Conservation (phyloP, 129 eudicot genomes). For the Oenanthe sinensis region DNA sequence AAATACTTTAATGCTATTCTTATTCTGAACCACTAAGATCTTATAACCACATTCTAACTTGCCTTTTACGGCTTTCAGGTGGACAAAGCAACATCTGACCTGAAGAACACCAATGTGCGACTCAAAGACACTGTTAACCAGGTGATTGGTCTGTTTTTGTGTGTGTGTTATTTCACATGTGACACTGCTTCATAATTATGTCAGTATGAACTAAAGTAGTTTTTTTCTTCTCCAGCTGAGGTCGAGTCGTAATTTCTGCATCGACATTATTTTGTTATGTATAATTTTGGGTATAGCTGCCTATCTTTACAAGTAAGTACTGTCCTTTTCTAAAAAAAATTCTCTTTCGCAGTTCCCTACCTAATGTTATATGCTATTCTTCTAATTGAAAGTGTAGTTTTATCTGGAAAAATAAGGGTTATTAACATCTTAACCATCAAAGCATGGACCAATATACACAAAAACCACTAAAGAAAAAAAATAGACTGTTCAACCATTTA, state of each 20-base stretch:
- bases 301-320: constrained; percentile 70
- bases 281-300: constrained; percentile 77
- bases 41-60: background rate
- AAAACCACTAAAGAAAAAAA: no score
- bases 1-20: background rate
- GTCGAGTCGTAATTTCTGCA: constrained; percentile 78
- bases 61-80: constrained; percentile 45
- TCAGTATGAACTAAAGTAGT: background rate
- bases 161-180: background rate
- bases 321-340: background rate
- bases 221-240: constrained; percentile 46
- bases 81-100: constrained; percentile 89
- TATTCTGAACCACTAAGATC: background rate
- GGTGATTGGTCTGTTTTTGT: constrained; percentile 36
- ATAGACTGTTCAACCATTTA: no score
- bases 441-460: no score
- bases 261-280: constrained; percentile 66
- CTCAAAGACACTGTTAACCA: constrained; percentile 86
- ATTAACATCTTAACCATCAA: no score
- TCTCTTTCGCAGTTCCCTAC: background rate
- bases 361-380: background rate
- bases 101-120: constrained; percentile 85
- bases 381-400: background rate
- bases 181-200: background rate
- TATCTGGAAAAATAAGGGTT: background rate